These are phyloP conservation scores for Chimonanthus praecox DNA, from an alignment of 164 flowering plant species.

Conservation along the genomic window DNA sequence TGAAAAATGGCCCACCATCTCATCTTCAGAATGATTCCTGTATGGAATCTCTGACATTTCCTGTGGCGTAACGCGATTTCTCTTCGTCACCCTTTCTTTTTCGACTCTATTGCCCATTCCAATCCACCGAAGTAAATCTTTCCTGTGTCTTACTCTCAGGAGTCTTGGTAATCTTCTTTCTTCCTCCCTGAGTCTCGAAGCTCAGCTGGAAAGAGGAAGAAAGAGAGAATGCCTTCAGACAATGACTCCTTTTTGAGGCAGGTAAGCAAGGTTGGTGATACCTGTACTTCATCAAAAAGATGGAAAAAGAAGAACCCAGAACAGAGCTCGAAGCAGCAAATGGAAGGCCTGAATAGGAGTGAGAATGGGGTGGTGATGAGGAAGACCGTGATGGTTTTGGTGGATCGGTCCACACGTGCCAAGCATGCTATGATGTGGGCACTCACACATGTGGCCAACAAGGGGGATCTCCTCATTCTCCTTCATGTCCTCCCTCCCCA, in stretches of 20 bases:
- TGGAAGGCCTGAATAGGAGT: slow-evolving; percentile 41
- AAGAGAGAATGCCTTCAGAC: slow-evolving; percentile 33
- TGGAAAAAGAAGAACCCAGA: slow-evolving; percentile 36
- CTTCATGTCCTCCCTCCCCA: slow-evolving; percentile 60
- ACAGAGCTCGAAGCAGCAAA: slow-evolving; percentile 32
- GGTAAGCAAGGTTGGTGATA: slow-evolving; percentile 47
- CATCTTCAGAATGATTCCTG: too few relatives aligned
- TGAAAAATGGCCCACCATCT: too few relatives aligned
- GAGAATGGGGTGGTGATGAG: slow-evolving; percentile 32
- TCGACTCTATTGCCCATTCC: too few relatives aligned
- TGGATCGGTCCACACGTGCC: slow-evolving; percentile 53
- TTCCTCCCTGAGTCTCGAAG: too few relatives aligned
- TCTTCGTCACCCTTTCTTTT: too few relatives aligned
- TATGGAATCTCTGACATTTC: too few relatives aligned
- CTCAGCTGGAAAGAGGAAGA: background rate
- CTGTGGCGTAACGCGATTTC: too few relatives aligned
- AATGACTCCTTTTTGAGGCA: slow-evolving; percentile 46
- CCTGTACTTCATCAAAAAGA: slow-evolving; percentile 65
- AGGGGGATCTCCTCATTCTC: slow-evolving; percentile 75
- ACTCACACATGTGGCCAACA: slow-evolving; percentile 73
- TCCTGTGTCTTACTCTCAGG: too few relatives aligned
- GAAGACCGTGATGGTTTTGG: slow-evolving; percentile 89
- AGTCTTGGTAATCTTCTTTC: too few relatives aligned
- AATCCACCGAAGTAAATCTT: too few relatives aligned
- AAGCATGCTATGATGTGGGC: slow-evolving; percentile 98